A percentile compares a stretch with the other conserved stretches of the same genome.
These are phyloP conservation scores for Pseudocercospora fuligena DNA, from an alignment of 2,329 filamentous ascomycete genomes.

Conservation along the genomic window DNA sequence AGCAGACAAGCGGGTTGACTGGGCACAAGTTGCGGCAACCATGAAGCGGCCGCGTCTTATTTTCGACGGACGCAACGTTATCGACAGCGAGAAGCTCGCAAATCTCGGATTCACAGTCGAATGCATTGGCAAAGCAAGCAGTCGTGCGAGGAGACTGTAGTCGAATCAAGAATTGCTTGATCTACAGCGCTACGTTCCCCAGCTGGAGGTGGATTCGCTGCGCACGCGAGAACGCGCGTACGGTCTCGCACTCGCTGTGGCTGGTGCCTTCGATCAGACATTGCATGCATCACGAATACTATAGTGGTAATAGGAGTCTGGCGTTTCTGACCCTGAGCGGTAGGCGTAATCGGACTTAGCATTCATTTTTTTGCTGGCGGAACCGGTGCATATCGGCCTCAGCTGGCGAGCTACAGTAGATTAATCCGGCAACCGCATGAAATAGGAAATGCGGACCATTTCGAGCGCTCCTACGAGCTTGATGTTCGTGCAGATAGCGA, in stretches of 20 bases:
- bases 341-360: not conserved
- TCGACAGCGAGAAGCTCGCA: constrained; percentile 40
- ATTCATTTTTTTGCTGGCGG: not conserved
- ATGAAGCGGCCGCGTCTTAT: constrained; percentile 44
- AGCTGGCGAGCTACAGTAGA: not conserved
- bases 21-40: constrained; percentile 37
- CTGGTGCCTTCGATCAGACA: not conserved
- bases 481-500: not conserved
- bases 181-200: not conserved
- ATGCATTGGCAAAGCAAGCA: constrained; percentile 40
- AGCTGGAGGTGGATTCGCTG: constrained; percentile 1
- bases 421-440: not conserved
- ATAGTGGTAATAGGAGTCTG: not conserved
- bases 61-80: constrained; percentile 45
- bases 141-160: constrained; percentile 23
- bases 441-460: not conserved
- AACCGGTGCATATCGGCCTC: not conserved
- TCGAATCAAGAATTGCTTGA: not conserved
- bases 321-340: not conserved
- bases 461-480: not conserved
- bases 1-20: constrained; percentile 38
- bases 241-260: not conserved
- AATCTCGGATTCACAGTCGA: constrained; percentile 44
- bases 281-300: not conserved
- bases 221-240: not conserved